A percentile compares a stretch with the other conserved stretches of the same genome.
Evolutionary conservation across 306 rosid genomes (phyloP).

Genomic region (Trifolium dubium): DNA sequence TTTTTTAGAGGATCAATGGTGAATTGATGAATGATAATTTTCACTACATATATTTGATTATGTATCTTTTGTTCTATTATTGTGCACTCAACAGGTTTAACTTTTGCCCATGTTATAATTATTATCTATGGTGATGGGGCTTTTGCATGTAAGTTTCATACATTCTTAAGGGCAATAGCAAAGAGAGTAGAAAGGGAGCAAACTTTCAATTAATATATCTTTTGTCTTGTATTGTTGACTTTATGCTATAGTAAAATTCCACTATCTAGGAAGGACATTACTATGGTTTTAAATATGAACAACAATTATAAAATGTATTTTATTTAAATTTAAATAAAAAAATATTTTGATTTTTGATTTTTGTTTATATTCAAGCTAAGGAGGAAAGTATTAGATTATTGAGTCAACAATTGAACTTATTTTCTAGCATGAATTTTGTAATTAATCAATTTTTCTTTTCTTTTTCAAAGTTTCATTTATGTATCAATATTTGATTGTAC

Average conservation of each 20-base stretch:
- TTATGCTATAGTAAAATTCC: slow-evolving; percentile 61
- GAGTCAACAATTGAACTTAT: no score
- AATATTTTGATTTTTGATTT: no score
- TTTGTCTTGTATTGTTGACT: slow-evolving; percentile 76
- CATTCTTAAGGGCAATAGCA: slow-evolving; percentile 31
- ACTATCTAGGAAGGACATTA: slow-evolving; percentile 46
- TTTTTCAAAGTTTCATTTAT: no score
- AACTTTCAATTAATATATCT: slow-evolving; percentile 9
- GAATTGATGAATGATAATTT: slow-evolving; percentile 54
- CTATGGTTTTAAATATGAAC: no score
- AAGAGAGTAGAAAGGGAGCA: background rate
- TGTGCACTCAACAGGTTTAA: slow-evolving; percentile 60
- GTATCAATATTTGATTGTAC: no score
- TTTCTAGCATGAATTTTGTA: no score
- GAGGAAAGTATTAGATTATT: no score
- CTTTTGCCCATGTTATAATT: slow-evolving; percentile 49
- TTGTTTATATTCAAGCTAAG: no score
- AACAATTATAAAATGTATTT: no score
- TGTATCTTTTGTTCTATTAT: slow-evolving; percentile 47
- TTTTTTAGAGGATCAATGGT: slow-evolving; percentile 41
- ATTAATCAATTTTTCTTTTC: no score
- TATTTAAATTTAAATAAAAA: no score
- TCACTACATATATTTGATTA: slow-evolving; percentile 38
- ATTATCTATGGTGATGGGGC: slow-evolving; percentile 27
- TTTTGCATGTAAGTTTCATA: slow-evolving; percentile 49